Evolutionary conservation across 305 asterid species (phyloP), one percentile per base, ranked within the genome.

Genomic region (Ajuga reptans): DNA sequence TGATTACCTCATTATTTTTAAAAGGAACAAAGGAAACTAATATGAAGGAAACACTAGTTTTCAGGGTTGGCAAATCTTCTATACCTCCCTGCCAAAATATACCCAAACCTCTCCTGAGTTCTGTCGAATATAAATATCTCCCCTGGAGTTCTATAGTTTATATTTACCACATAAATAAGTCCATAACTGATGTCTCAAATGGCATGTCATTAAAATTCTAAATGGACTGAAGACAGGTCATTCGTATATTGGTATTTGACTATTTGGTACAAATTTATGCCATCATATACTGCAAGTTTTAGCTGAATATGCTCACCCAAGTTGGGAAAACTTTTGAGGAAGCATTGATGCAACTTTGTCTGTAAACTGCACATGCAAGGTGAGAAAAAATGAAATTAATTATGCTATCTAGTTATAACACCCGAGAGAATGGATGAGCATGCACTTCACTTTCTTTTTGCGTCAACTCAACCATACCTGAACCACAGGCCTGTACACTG

Each of bases 321-420:
- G 93, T 80, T 91, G 97, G 63, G 94, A 85, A 72, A 84, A 83
- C 77, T 91, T 94, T 77, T 89, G 94, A 77, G 99, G 99, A 78
- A 94, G 92, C 95, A 94, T 84, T 69, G 95, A 85, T 75, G 96
- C 90, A 76, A 94, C 87, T 88, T 88, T 94, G 78, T 94, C 97
- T 1, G 93, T 89, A 67, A 94, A 94, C 97, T 94, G 93, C 89
- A 81, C 71, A 80, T 37, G 78, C 45, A 63, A 77, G 64, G 56
- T 73, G 74, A 52, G 66, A 69, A 31, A n/a, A 67, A 53, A 57
- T 41, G 31, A 80, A 72, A 37, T 57, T 51, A 64, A 68, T 69
- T 45, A 37, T 31, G 69, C 31, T n/a, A n/a, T 27, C 31, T 46
- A 52, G 72, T 24, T 10, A 55, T 45, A 24, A 72, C 18, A 15